Evolutionary conservation across 2,329 filamentous ascomycete species (phyloP).

Genomic region (Talaromyces rugulosus): DNA sequence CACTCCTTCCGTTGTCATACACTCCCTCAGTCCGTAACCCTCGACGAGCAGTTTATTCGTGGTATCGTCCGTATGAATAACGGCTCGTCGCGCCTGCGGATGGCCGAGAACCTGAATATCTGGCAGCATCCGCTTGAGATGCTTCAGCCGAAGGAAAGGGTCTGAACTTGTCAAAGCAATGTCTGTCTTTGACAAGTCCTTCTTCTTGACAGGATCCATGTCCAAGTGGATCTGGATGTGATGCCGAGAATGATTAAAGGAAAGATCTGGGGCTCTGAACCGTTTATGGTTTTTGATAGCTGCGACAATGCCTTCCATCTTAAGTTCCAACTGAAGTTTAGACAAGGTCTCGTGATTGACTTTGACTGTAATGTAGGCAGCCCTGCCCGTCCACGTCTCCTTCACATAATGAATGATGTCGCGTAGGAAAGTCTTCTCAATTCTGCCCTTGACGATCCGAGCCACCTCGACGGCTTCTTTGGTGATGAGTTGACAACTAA

Average conservation of each 20-base stretch:
- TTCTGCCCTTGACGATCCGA: slow-evolving; percentile 85
- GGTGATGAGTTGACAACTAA: slow-evolving; percentile 71
- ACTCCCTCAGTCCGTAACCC: slow-evolving; percentile 83
- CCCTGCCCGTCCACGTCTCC: slow-evolving; percentile 77
- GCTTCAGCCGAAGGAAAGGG: slow-evolving; percentile 64
- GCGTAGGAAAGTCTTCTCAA: slow-evolving; percentile 88
- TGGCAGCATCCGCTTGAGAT: slow-evolving; percentile 76
- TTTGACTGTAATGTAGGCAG: slow-evolving; percentile 72
- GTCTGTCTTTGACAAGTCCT: slow-evolving; percentile 37
- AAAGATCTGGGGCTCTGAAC: slow-evolving; percentile 63
- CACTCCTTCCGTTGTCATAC: slow-evolving; percentile 92
- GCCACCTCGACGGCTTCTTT: slow-evolving; percentile 72
- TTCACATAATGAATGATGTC: slow-evolving; percentile 79
- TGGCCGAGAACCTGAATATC: slow-evolving; percentile 86
- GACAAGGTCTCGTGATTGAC: slow-evolving; percentile 76
- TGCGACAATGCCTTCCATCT: slow-evolving; percentile 65
- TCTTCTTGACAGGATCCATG: slow-evolving; percentile 31
- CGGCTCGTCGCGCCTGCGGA: slow-evolving; percentile 75
- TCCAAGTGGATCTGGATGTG: slow-evolving; percentile 72
- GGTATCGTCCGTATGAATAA: slow-evolving; percentile 76
- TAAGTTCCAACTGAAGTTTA: slow-evolving; percentile 77
- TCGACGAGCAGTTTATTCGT: slow-evolving; percentile 78
- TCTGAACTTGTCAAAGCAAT: slow-evolving; percentile 40
- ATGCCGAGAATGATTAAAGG: slow-evolving; percentile 45
- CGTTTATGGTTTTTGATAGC: slow-evolving; percentile 80